Evolutionary conservation across 2,329 filamentous ascomycete genomes (phyloP).

Genomic region (Scolecobasidium constrictum): DNA sequence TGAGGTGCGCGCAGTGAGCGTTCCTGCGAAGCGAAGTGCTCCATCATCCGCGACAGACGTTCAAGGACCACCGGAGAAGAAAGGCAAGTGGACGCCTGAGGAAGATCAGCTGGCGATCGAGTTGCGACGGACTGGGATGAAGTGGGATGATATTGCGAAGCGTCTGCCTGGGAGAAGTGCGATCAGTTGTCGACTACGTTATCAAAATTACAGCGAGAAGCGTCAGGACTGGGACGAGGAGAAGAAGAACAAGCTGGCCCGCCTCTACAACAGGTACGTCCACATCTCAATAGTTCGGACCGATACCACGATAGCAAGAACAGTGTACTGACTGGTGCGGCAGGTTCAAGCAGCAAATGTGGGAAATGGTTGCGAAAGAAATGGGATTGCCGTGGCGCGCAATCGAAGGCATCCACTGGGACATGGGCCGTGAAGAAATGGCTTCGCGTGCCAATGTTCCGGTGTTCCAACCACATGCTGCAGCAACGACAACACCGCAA

Average conservation of each 20-base stretch:
- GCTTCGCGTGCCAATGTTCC: conserved; percentile 68
- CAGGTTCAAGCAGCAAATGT: conserved; percentile 97
- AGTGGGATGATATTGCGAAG: conserved; percentile 97
- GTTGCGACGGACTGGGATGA: conserved; percentile 82
- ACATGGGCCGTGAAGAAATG: conserved; percentile 89
- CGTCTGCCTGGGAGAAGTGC: conserved; percentile 79
- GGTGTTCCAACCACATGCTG: conserved; percentile 10
- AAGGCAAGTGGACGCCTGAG: conserved; percentile 92
- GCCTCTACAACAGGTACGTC: conserved; percentile 84
- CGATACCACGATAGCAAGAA: neutral
- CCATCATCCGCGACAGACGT: conserved; percentile 29
- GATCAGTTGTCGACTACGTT: conserved; percentile 88
- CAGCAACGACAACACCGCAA: conserved; percentile 2
- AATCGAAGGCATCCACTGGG: conserved; percentile 97
- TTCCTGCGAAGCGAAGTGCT: conserved; percentile 26
- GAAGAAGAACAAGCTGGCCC: conserved; percentile 89
- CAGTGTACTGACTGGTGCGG: neutral
- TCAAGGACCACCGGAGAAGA: conserved; percentile 64
- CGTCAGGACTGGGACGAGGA: conserved; percentile 95
- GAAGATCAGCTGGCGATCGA: conserved; percentile 93
- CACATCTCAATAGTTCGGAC: too few relatives aligned
- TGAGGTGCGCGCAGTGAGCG: neutral
- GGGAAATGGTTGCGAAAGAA: conserved; percentile 89
- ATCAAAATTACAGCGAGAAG: conserved; percentile 93
- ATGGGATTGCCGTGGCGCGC: conserved; percentile 93